A percentile compares a stretch with the other conserved stretches of the same genome.
Conservation (phyloP, 73 alveolate genomes). For the Stentor coeruleus region DNA sequence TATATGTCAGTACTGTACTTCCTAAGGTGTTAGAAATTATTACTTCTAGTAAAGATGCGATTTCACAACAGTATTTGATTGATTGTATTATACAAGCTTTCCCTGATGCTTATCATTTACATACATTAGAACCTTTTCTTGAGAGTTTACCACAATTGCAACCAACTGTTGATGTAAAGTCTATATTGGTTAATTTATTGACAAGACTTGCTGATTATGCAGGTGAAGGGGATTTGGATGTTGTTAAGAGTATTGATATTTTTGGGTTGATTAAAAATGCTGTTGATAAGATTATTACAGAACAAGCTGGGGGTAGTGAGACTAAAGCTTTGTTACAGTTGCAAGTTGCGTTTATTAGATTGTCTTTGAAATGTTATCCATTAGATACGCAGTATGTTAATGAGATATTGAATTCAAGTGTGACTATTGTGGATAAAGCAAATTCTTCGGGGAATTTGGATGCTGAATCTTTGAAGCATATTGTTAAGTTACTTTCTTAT, state of each 20-base stretch:
- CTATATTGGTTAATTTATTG: constrained; percentile 83
- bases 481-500: constrained; percentile 81
- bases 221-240: constrained; percentile 30
- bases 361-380: constrained; percentile 88
- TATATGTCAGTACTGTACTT: constrained; percentile 70
- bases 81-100: constrained; percentile 94
- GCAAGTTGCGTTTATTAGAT: constrained; percentile 81
- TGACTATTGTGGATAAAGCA: constrained; percentile 53
- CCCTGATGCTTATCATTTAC: constrained; percentile 95
- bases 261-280: constrained; percentile 1
- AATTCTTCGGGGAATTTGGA: constrained; percentile 43
- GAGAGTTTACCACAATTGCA: constrained; percentile 76
- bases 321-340: constrained; percentile 74
- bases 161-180: constrained; percentile 87
- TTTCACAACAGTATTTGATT: constrained; percentile 91
- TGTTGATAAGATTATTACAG: constrained; percentile 14
- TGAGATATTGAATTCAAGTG: constrained; percentile 71
- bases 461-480: constrained; percentile 72
- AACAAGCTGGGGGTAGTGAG: not conserved
- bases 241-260: not conserved
- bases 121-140: constrained; percentile 76
- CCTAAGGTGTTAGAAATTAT: constrained; percentile 92
- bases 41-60: constrained; percentile 80
- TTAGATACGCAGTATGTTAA: constrained; percentile 63
- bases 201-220: constrained; percentile 92